Evolutionary conservation across 179 eudicot species (phyloP).

Genomic region (Actinidia chinensis): DNA sequence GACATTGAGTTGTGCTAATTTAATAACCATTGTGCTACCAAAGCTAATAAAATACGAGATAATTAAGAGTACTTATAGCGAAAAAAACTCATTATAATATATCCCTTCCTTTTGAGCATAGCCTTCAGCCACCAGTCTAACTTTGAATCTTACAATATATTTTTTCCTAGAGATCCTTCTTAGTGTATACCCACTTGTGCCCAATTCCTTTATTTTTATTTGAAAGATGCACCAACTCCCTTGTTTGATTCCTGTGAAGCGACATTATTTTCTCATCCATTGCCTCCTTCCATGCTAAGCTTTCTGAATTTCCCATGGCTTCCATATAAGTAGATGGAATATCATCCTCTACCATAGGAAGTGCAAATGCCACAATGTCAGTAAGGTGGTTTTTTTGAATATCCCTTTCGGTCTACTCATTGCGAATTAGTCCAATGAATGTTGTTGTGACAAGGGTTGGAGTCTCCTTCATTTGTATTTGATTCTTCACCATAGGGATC

Average conservation of each 20-base stretch:
- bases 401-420: not conserved
- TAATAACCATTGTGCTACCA: no score
- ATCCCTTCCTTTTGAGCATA: not conserved
- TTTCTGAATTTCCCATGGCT: not conserved
- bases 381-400: not conserved
- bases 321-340: not conserved
- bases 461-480: no score
- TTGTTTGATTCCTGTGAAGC: not conserved
- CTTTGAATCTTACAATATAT: not conserved
- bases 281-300: not conserved
- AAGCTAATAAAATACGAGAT: no score
- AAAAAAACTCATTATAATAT: no score
- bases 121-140: not conserved
- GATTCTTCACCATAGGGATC: no score
- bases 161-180: not conserved
- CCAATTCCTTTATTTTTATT: no score
- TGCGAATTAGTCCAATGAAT: not conserved
- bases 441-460: no score
- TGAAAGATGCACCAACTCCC: no score
- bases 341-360: not conserved
- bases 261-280: no score
- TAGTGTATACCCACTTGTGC: not conserved
- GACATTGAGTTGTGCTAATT: no score
- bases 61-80: no score
- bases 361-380: not conserved